These are phyloP conservation scores for Coemansia sp. DNA, from an alignment of 192 early-diverging fungal species.

Conservation along the genomic window DNA sequence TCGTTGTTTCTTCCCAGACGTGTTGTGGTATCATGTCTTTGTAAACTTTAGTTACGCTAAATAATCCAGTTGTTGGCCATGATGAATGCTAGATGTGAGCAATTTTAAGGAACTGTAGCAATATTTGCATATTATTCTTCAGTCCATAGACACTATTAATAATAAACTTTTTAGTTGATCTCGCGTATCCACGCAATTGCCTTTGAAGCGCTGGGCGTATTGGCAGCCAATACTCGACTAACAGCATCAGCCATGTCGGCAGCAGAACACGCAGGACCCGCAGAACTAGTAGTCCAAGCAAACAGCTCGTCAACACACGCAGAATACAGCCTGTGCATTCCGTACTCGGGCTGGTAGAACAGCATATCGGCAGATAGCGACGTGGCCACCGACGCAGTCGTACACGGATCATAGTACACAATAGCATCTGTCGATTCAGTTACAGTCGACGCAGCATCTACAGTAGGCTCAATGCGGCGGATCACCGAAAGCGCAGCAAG, in stretches of 20 bases:
- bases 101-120: too few relatives aligned
- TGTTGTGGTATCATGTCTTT: too few relatives aligned
- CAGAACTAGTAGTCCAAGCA: slow-evolving; percentile 3
- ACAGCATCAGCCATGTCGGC: slow-evolving; percentile 11
- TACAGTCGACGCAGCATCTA: too few relatives aligned
- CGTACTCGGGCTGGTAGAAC: slow-evolving; percentile 2
- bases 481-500: slow-evolving; percentile 10
- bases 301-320: slow-evolving; percentile 24
- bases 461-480: slow-evolving; percentile 10
- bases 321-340: not conserved
- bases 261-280: not conserved
- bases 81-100: too few relatives aligned
- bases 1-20: too few relatives aligned
- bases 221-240: slow-evolving; percentile 17
- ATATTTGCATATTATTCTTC: too few relatives aligned
- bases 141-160: not conserved
- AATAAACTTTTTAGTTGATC: not conserved
- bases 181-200: slow-evolving; percentile 29
- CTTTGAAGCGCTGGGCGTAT: slow-evolving; percentile 2
- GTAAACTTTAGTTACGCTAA: too few relatives aligned
- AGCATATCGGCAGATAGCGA: slow-evolving; percentile 18
- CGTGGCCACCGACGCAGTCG: slow-evolving; percentile 9
- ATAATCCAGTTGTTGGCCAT: too few relatives aligned
- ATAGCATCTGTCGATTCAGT: too few relatives aligned
- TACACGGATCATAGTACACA: slow-evolving; percentile 20